Conservation (phyloP, 2,329 filamentous ascomycete genomes). For the Talaromyces sp. region DNA sequence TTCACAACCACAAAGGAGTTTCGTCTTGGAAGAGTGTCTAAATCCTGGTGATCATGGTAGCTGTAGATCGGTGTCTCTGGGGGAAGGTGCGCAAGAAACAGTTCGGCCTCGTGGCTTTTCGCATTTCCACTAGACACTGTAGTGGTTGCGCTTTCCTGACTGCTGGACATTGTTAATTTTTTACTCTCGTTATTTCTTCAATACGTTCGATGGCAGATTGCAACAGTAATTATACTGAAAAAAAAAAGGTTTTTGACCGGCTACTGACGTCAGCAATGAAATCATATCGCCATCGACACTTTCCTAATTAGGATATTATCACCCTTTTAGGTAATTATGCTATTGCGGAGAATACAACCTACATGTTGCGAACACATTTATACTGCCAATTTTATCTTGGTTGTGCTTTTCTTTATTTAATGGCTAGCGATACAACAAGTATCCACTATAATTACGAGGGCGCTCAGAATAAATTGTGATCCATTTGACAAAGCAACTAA, state of each 20-base stretch:
- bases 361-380: not conserved
- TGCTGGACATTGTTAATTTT: no score
- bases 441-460: not conserved
- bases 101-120: not conserved
- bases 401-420: no score
- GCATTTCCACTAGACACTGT: no score
- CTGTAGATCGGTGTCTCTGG: slow-evolving; percentile 6
- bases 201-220: no score
- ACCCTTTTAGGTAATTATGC: not conserved
- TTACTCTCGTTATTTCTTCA: no score
- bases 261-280: no score
- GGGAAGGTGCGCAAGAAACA: slow-evolving; percentile 1
- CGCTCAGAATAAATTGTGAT: not conserved
- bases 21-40: slow-evolving; percentile 3
- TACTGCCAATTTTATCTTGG: no score
- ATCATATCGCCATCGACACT: not conserved
- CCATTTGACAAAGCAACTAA: not conserved
- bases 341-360: not conserved
- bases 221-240: no score
- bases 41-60: not conserved
- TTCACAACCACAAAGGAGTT: slow-evolving; percentile 9
- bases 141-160: no score
- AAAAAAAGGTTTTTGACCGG: no score
- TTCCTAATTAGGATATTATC: not conserved
- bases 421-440: not conserved